A percentile compares a stretch with the other conserved stretches of the same genome.
These are phyloP conservation scores for Bipolaris oryzae DNA, from an alignment of 2,329 filamentous ascomycete genomes.

Conservation along the genomic window DNA sequence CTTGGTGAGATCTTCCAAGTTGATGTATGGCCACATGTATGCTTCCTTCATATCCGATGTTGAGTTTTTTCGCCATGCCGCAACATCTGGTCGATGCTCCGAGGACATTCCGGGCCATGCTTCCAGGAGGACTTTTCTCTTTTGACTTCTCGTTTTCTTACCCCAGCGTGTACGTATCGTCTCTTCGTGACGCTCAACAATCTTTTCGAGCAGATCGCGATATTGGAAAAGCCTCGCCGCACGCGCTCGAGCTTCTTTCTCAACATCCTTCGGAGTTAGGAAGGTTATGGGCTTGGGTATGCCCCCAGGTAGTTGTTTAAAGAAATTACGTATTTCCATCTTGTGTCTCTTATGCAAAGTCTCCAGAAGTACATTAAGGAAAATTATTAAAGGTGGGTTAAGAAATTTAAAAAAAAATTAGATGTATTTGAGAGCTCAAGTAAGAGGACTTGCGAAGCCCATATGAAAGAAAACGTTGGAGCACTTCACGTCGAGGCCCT, in stretches of 20 bases:
- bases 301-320: neutral
- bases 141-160: constrained; percentile 59
- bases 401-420: too few species aligned
- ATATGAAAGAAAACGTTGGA: too few species aligned
- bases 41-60: constrained; percentile 1
- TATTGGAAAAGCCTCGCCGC: constrained; percentile 14
- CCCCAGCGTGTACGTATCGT: constrained; percentile 61
- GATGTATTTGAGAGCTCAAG: too few species aligned
- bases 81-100: constrained; percentile 60
- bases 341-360: neutral
- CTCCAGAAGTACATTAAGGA: neutral
- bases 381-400: too few species aligned
- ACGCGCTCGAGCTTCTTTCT: neutral
- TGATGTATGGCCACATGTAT: constrained; percentile 61
- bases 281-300: neutral
- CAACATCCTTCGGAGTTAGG: neutral
- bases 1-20: constrained; percentile 59
- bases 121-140: constrained; percentile 53
- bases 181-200: constrained; percentile 59
- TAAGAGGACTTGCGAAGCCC: too few species aligned
- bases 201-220: constrained; percentile 27
- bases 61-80: constrained; percentile 20
- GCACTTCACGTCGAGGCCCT: too few species aligned
- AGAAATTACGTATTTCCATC: neutral
- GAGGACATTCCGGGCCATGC: constrained; percentile 60